Evolutionary conservation across 805 yeast species (phyloP), one percentile per base, ranked within the genome.

Genomic region (Ogataea saltuana): DNA sequence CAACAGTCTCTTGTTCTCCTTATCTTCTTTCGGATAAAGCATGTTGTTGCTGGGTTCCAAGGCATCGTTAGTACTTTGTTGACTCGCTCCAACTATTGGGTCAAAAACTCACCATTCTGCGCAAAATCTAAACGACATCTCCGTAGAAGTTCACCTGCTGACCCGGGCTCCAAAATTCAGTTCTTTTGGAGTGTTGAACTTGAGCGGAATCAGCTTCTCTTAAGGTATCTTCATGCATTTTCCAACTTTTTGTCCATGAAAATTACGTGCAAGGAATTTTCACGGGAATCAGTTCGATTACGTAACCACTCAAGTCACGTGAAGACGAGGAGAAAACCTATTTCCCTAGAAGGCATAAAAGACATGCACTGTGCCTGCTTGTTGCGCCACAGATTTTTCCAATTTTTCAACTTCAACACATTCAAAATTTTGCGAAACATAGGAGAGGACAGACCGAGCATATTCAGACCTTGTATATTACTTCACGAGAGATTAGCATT

Each of bases 11-110:
- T 78, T 80, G 52, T 78, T 73, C 45, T 83, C 88, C 60, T 85
- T 87, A 63, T 93, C 98, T 71, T 93, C 99, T 54, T 88, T 81
- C 16, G 99, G 99, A 65, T 93, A 93, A 69, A 93, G 77, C 99
- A 93, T 93, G 64, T 93, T 93, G 76, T 93, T 93, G 78, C 95
- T 55, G 30, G 13, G 76, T 93, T 93, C 78, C 95, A 53, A 27
- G 13, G 22, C 4, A 17, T 42, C 8, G 40, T 37, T 37, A 36
- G 33, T 28, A 36, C 3, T 5, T 6, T 22, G 25, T 22, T n/a
- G n/a, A n/a, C n/a, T n/a, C 25, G 9, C 25, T 22, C 25, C 25
- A 22, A 22, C n/a, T n/a, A n/a, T n/a, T n/a, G n/a, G n/a, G n/a
- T 22, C 10, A 22, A 10, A 22, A 10, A 54, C 59, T 41, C 48